Conservation (phyloP, 1,284 basidiomycete species). For the Fomes fomentarius region DNA sequence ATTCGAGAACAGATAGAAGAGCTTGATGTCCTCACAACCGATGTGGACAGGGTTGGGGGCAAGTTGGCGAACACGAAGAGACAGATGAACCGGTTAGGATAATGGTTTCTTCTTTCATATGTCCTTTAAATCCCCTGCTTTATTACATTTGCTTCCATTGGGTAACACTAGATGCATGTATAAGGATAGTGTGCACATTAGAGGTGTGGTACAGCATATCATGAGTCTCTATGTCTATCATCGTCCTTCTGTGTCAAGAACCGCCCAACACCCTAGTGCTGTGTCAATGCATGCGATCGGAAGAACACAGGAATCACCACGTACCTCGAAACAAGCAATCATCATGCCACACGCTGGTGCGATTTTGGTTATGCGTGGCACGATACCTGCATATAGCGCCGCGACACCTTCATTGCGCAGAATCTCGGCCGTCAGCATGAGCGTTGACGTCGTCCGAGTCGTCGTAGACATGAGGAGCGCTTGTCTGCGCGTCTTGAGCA, state of each 20-base stretch:
- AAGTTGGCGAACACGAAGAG: conserved; percentile 83
- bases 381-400: conserved; percentile 85
- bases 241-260: conserved; percentile 43
- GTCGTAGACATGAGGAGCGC: conserved; percentile 63
- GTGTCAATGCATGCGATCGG: conserved; percentile 1
- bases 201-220: conserved; percentile 25
- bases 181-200: conserved; percentile 26
- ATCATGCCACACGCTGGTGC: conserved; percentile 99
- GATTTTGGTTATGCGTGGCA: conserved; percentile 92
- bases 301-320: conserved; percentile 18
- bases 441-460: conserved; percentile 45
- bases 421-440: conserved; percentile 72
- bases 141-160: conserved; percentile 18
- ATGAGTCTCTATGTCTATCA: conserved; percentile 21
- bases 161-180: conserved; percentile 27
- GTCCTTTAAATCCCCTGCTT: not conserved
- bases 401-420: conserved; percentile 76
- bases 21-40: conserved; percentile 76
- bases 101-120: conserved; percentile 23
- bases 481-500: conserved; percentile 93
- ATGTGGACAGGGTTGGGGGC: conserved; percentile 74
- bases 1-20: conserved; percentile 86
- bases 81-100: conserved; percentile 78
- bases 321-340: conserved; percentile 94
- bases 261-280: conserved; percentile 56